phyloP scores from a whole-genome alignment of 148 eudicot genomes.

The Fagopyrum homotropicum region DNA sequence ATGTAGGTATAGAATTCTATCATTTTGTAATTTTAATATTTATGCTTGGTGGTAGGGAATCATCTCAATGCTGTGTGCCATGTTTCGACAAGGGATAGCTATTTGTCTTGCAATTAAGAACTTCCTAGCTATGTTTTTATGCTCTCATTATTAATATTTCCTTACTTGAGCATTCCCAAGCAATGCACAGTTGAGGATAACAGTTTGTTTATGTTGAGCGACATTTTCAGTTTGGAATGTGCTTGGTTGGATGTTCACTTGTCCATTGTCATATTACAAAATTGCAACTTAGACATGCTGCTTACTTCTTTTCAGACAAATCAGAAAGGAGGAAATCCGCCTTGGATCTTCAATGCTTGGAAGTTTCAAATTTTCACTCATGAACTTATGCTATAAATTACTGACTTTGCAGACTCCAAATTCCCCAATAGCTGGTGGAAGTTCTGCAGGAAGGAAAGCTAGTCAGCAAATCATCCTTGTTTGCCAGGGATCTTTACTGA shows the following conservation, averaged over 20 bases:
- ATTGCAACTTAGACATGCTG: neutral
- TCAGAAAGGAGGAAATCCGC: neutral
- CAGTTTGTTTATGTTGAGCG: neutral
- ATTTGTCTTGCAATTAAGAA: neutral
- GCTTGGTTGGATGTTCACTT: neutral
- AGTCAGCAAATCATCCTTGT: slow-evolving; percentile 58
- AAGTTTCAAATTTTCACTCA: neutral
- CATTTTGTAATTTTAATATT: neutral
- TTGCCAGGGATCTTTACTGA: slow-evolving; percentile 58
- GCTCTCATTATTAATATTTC: neutral
- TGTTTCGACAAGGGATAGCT: neutral
- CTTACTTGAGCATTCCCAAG: neutral
- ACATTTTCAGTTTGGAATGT: neutral
- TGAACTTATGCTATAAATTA: neutral
- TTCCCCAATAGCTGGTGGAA: slow-evolving; percentile 73
- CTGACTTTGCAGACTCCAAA: slow-evolving; percentile 65
- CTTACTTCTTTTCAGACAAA: neutral
- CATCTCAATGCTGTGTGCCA: neutral
- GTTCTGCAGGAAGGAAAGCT: slow-evolving; percentile 73
- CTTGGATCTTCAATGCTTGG: neutral
- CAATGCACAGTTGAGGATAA: neutral
- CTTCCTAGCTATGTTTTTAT: neutral
- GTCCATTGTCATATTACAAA: neutral
- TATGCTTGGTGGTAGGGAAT: neutral
- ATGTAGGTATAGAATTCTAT: neutral